These are phyloP conservation scores for Neurospora sp. DNA, from an alignment of 495 filamentous ascomycete genomes.

Conservation along the genomic window DNA sequence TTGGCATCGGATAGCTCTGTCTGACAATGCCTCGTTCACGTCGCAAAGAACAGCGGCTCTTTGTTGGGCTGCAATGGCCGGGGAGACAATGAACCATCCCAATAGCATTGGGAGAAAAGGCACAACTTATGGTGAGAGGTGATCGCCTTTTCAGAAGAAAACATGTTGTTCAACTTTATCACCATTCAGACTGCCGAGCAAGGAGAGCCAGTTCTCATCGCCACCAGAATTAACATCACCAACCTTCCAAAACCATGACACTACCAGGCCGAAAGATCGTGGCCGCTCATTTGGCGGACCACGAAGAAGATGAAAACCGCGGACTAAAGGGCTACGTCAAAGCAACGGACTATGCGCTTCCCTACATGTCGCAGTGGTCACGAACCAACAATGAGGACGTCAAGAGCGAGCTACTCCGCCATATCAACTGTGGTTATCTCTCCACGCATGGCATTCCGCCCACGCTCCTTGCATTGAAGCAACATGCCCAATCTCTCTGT, in stretches of 20 bases:
- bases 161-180: background rate
- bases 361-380: slow-evolving; percentile 22
- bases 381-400: slow-evolving; percentile 11
- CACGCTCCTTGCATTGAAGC: slow-evolving; percentile 42
- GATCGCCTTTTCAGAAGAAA: background rate
- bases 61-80: background rate
- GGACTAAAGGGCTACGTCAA: slow-evolving; percentile 20
- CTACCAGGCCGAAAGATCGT: background rate
- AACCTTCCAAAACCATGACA: slow-evolving; percentile 8
- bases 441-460: slow-evolving; percentile 36
- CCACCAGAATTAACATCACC: slow-evolving; percentile 30
- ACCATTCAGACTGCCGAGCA: background rate
- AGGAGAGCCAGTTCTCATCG: slow-evolving; percentile 10
- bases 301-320: slow-evolving; percentile 18
- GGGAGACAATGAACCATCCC: background rate
- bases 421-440: slow-evolving; percentile 43
- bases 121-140: background rate
- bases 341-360: slow-evolving; percentile 23
- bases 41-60: slow-evolving; percentile 15
- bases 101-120: background rate
- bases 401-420: slow-evolving; percentile 19
- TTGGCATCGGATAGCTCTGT: background rate
- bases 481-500: slow-evolving; percentile 43
- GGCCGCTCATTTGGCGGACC: slow-evolving; percentile 18
- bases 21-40: background rate